Conservation (phyloP, 257 asterid species). For the Solanum neorickii region DNA sequence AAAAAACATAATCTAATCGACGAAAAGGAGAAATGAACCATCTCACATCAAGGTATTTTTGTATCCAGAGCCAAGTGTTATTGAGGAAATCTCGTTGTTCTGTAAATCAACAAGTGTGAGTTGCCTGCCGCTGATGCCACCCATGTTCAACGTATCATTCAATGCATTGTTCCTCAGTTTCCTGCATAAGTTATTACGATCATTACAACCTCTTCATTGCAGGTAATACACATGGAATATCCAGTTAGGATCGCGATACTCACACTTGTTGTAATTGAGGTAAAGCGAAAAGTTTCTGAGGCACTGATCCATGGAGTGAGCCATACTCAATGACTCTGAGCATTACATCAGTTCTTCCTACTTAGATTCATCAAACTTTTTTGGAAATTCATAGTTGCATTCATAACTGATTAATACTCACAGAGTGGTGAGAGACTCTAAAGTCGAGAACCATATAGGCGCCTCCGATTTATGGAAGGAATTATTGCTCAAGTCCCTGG, state of each 20-base stretch:
- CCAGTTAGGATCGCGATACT: conserved; percentile 11
- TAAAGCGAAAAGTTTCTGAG: conserved; percentile 51
- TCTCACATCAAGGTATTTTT: conserved; percentile 63
- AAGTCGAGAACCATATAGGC: conserved; percentile 70
- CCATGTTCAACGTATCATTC: conserved; percentile 63
- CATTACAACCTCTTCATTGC: background rate
- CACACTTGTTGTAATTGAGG: conserved; percentile 93
- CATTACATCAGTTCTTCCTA: conserved; percentile 3
- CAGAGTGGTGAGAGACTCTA: conserved; percentile 75
- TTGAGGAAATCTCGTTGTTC: conserved; percentile 60
- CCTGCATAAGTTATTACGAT: conserved; percentile 33
- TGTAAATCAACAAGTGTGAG: conserved; percentile 74
- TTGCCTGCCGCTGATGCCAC: conserved; percentile 42
- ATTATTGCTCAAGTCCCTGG: conserved; percentile 90
- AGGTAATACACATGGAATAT: background rate
- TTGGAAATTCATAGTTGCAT: background rate
- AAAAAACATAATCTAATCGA: background rate
- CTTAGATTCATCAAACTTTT: conserved; percentile 4
- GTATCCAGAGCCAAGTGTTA: conserved; percentile 80
- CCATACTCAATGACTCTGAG: conserved; percentile 81
- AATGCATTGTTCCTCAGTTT: conserved; percentile 71
- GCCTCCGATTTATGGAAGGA: conserved; percentile 53
- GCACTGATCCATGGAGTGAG: conserved; percentile 62
- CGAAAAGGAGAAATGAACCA: background rate
- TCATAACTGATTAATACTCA: conserved; percentile 22